Conservation (phyloP, 306 rosid species). For the Cercis canadensis region DNA sequence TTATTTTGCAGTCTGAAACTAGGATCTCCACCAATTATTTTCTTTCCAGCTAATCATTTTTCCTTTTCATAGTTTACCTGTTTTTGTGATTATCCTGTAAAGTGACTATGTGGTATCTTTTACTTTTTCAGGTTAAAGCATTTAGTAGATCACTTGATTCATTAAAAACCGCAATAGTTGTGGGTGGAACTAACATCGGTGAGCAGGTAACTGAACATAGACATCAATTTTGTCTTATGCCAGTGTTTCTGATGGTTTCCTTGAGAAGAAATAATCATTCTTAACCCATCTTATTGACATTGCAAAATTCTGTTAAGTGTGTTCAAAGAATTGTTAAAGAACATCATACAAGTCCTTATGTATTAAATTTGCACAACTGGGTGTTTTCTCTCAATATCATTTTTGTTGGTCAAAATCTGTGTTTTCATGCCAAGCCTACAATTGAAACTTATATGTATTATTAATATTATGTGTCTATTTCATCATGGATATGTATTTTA, state of each 20-base stretch:
- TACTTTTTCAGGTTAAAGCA: constrained; percentile 74
- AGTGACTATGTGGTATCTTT: constrained; percentile 35
- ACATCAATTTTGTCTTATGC: constrained; percentile 7
- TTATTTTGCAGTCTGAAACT: neutral
- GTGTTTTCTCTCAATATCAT: neutral
- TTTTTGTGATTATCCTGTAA: constrained; percentile 11
- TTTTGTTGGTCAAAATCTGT: neutral
- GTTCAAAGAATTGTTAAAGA: constrained; percentile 18
- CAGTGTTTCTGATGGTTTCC: constrained; percentile 21
- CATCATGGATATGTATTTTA: too few species aligned
- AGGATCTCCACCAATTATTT: neutral
- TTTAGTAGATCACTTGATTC: constrained; percentile 79
- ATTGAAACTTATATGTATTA: neutral
- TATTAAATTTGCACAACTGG: constrained; percentile 8
- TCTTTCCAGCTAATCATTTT: constrained; percentile 2
- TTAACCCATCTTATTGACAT: constrained; percentile 10
- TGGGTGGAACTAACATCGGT: constrained; percentile 83
- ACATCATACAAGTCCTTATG: neutral
- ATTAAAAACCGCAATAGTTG: constrained; percentile 81
- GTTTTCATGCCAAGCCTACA: neutral
- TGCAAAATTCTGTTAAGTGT: constrained; percentile 13
- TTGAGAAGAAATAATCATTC: neutral
- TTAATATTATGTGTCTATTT: neutral
- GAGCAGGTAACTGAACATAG: constrained; percentile 69
- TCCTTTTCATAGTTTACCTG: neutral